Conservation (phyloP, 371 early-diverging fungal species). For the Mucor indicus region DNA sequence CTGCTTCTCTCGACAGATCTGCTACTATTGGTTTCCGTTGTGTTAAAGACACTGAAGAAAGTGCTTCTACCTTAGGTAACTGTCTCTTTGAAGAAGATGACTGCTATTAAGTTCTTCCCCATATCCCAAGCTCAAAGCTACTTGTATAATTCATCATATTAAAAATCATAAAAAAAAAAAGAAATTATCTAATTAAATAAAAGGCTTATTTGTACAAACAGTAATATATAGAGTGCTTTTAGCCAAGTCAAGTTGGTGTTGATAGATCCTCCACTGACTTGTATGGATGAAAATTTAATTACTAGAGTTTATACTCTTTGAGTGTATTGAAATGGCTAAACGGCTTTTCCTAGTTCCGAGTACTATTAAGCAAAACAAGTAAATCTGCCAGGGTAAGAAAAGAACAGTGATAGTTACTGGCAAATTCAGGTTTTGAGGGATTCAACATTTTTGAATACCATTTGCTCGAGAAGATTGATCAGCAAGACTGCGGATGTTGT, state of each 20-base stretch:
- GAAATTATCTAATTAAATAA: too few relatives aligned
- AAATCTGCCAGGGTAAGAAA: neutral
- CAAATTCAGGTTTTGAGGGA: conserved; percentile 3
- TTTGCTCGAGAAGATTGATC: conserved; percentile 1
- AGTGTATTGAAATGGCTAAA: conserved; percentile 2
- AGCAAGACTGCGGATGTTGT: neutral
- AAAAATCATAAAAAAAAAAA: too few relatives aligned
- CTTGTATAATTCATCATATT: too few relatives aligned
- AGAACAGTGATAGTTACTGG: neutral
- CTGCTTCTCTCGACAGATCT: conserved; percentile 20
- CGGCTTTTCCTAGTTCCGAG: neutral
- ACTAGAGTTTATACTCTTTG: conserved; percentile 1
- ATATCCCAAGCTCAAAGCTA: too few relatives aligned
- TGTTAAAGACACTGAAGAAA: conserved; percentile 30
- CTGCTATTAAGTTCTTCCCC: too few relatives aligned
- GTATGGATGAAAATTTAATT: conserved; percentile 1
- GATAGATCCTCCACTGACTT: neutral
- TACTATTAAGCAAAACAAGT: conserved; percentile 4
- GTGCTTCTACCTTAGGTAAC: conserved; percentile 23
- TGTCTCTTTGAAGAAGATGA: conserved; percentile 18
- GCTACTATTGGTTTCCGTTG: conserved; percentile 34
- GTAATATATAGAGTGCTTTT: too few relatives aligned
- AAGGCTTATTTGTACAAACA: too few relatives aligned
- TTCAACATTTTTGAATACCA: conserved; percentile 1
- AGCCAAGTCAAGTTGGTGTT: too few relatives aligned